Evolutionary conservation across 75 land plant genomes (phyloP).

Genomic region (Pinus albicaulis): DNA sequence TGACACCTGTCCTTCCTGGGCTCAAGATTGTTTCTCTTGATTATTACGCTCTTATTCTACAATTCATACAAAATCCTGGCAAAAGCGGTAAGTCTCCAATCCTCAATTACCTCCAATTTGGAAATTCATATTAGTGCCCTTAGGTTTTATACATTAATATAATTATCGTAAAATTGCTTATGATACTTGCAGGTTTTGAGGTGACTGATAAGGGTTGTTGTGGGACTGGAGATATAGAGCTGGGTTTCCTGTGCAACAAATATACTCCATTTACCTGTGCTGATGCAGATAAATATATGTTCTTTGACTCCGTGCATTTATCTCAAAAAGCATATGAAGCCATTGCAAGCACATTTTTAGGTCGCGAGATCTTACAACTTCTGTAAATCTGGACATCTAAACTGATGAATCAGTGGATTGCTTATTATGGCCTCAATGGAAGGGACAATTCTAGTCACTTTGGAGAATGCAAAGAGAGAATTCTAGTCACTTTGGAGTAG

Average conservation of each 20-base stretch:
- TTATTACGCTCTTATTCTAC: not conserved
- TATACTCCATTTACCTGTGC: slow-evolving; percentile 10
- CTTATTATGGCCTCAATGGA: too few relatives aligned
- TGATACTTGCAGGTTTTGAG: slow-evolving; percentile 8
- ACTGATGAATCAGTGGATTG: too few relatives aligned
- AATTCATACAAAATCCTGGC: not conserved
- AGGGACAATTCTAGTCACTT: too few relatives aligned
- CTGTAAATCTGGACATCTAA: not conserved
- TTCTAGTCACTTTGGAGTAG: too few relatives aligned
- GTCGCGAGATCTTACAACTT: not conserved
- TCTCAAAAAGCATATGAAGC: not conserved
- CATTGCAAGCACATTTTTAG: not conserved
- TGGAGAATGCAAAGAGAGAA: too few relatives aligned
- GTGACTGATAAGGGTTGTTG: slow-evolving; percentile 19
- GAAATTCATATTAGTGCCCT: not conserved
- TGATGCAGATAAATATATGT: not conserved
- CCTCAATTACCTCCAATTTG: not conserved
- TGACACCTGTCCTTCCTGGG: not conserved
- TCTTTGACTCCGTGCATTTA: not conserved
- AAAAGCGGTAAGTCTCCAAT: not conserved
- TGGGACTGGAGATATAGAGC: slow-evolving; percentile 16
- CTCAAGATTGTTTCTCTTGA: not conserved
- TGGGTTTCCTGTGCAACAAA: slow-evolving; percentile 14
- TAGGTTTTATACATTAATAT: not conserved
- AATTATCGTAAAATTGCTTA: not conserved